Percentiles rank a stretch among this genome's conserved stretches.
phyloP scores from a whole-genome alignment of 495 filamentous ascomycete genomes.

The Hapsidospora chrysogenum region DNA sequence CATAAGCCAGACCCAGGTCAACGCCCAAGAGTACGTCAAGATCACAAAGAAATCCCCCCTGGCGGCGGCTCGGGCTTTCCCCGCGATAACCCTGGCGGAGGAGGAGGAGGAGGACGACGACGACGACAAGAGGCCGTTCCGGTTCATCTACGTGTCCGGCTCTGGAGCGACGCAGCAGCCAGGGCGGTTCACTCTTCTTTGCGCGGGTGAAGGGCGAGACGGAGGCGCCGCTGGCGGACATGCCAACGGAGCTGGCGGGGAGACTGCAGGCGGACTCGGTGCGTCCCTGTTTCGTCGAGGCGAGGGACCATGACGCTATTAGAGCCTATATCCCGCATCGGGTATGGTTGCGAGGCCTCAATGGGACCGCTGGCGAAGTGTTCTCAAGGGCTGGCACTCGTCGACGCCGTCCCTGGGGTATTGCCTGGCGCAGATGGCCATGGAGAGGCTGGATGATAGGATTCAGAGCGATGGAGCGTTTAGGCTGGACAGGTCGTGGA shows the following conservation, averaged over 20 bases:
- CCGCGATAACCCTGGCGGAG: slow-evolving; percentile 5
- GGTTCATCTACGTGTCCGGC: slow-evolving; percentile 56
- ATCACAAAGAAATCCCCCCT: slow-evolving; percentile 51
- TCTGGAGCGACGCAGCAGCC: slow-evolving; percentile 33
- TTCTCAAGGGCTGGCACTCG: slow-evolving; percentile 14
- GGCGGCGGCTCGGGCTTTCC: slow-evolving; percentile 42
- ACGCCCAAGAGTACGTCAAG: slow-evolving; percentile 43
- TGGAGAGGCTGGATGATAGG: slow-evolving; percentile 29
- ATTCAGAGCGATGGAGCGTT: slow-evolving; percentile 25
- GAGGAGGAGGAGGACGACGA: too few species aligned
- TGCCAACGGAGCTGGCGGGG: slow-evolving; percentile 16
- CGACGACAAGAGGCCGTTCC: too few species aligned
- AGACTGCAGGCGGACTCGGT: slow-evolving; percentile 30
- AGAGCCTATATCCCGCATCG: slow-evolving; percentile 23
- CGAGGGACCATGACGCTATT: slow-evolving; percentile 26
- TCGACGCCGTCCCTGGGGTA: slow-evolving; percentile 24
- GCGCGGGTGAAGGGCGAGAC: slow-evolving; percentile 45
- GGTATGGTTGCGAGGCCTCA: slow-evolving; percentile 5
- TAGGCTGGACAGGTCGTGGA: slow-evolving; percentile 22
- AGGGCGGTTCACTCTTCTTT: slow-evolving; percentile 33
- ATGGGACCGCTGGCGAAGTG: not conserved
- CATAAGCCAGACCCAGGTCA: slow-evolving; percentile 38
- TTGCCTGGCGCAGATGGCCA: slow-evolving; percentile 38
- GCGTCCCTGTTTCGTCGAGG: slow-evolving; percentile 37
- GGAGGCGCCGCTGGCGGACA: slow-evolving; percentile 33